A percentile compares a stretch with the other conserved stretches of the same genome.
phyloP scores from a whole-genome alignment of 2,329 filamentous ascomycete genomes.

The Aspergillus brasiliensis region DNA sequence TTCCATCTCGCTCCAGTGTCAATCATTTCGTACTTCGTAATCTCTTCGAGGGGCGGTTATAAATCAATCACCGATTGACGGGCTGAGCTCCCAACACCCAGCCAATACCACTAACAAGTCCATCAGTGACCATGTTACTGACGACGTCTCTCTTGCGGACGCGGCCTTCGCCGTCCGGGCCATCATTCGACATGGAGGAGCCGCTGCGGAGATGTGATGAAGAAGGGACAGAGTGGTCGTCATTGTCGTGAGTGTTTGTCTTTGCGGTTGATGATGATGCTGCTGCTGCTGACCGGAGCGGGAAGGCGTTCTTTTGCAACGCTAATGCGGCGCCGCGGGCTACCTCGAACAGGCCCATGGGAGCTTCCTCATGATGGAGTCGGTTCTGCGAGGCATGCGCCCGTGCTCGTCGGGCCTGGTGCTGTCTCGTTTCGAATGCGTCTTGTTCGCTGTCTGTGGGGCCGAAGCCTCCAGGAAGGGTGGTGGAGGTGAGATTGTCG shows the following conservation, averaged over 20 bases:
- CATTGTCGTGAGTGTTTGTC: not conserved
- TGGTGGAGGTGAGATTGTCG: slow-evolving; percentile 38
- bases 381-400: slow-evolving; percentile 25
- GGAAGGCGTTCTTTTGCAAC: slow-evolving; percentile 52
- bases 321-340: slow-evolving; percentile 53
- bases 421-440: slow-evolving; percentile 46
- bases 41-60: not conserved
- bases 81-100: slow-evolving; percentile 63
- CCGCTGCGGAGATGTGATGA: slow-evolving; percentile 16
- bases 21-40: not conserved
- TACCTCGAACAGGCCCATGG: slow-evolving; percentile 56
- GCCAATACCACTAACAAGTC: slow-evolving; percentile 63
- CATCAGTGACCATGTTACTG: slow-evolving; percentile 64
- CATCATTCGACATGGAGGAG: slow-evolving; percentile 11
- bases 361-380: slow-evolving; percentile 46
- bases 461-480: slow-evolving; percentile 49
- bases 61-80: slow-evolving; percentile 32
- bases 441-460: slow-evolving; percentile 48
- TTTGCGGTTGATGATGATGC: slow-evolving; percentile 11
- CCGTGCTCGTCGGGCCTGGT: slow-evolving; percentile 39
- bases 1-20: no score
- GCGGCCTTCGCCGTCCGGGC: slow-evolving; percentile 32
- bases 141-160: slow-evolving; percentile 58
- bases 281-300: slow-evolving; percentile 33
- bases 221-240: not conserved